Evolutionary conservation across 495 filamentous ascomycete genomes (phyloP), one percentile per base, ranked within the genome.

Genomic region (Penicillium antarcticum): DNA sequence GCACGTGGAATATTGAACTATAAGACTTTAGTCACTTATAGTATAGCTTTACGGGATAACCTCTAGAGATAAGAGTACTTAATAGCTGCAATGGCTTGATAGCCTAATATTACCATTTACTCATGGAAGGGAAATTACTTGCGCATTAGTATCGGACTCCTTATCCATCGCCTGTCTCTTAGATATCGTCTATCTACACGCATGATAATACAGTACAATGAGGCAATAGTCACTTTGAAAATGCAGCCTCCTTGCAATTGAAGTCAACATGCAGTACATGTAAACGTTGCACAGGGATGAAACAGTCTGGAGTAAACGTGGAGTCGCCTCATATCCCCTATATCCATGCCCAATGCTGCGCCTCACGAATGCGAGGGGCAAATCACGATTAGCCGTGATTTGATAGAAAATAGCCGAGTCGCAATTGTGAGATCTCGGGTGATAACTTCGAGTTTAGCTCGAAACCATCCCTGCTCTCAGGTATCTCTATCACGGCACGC

Each of bases 371-470:
- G 26, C 17, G 38, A 51, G 53, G 37, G 47, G 47, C 37, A 33
- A n/a, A 36, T 45, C 24, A 23, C 32, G 18, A n/a, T n/a, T n/a
- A n/a, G 21, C 21, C 21, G 26, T 29, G 14, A 31, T 21, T 40
- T 18, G 26, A 24, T 23, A 10, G 10, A 48, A 39, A 48, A 17
- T 47, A 47, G 34, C n/a, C 19, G 42, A 44, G 26, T 44, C 26
- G 18, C 19, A 21, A 33, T 11, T 34, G 42, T 21, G 29, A 23
- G 48, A 41, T 51, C 26, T 9, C 33, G 44, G 36, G 34, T 45
- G 50, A 44, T 42, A 38, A 38, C 18, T 42, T 52, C 42, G 24
- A 42, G 42, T 21, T 42, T 52, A 52, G 50, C 46, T 49, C 26
- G 24, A 40, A 48, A 23, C 29, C 14, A 44, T 29, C 24, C 14